Conservation (phyloP, 768 basidiomycete species). For the Rhizopogon rudus region DNA sequence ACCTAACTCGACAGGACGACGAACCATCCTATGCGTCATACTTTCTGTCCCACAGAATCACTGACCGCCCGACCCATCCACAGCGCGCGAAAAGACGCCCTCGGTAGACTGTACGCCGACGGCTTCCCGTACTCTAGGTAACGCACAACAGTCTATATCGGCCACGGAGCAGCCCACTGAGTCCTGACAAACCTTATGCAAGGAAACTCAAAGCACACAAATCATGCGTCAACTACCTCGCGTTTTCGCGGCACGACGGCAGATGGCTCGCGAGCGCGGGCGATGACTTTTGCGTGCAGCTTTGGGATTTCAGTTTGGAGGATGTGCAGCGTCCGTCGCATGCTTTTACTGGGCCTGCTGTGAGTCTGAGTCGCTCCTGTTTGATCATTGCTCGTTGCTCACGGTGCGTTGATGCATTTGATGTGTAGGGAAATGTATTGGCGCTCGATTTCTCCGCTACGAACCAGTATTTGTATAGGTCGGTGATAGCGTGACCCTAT, state of each 20-base stretch:
- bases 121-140: conserved; percentile 34
- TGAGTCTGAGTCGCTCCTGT: conserved; percentile 7
- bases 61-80: conserved; percentile 7
- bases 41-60: conserved; percentile 1
- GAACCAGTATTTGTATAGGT: conserved; percentile 64
- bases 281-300: conserved; percentile 51
- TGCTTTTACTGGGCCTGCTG: conserved; percentile 42
- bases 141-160: not conserved
- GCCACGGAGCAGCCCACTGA: too few species aligned
- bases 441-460: conserved; percentile 64
- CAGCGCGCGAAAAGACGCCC: conserved; percentile 11
- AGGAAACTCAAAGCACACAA: conserved; percentile 40
- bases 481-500: conserved; percentile 22
- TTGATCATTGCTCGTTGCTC: too few species aligned
- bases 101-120: conserved; percentile 15
- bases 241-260: conserved; percentile 56
- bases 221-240: conserved; percentile 62
- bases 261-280: conserved; percentile 66
- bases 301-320: conserved; percentile 69
- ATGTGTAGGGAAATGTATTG: conserved; percentile 61
- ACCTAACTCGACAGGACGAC: not conserved
- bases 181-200: not conserved
- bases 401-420: not conserved
- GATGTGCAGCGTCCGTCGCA: conserved; percentile 39
- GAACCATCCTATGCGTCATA: not conserved